Conservation (phyloP, 2,329 filamentous ascomycete species). For the Cytospora schulzeri region DNA sequence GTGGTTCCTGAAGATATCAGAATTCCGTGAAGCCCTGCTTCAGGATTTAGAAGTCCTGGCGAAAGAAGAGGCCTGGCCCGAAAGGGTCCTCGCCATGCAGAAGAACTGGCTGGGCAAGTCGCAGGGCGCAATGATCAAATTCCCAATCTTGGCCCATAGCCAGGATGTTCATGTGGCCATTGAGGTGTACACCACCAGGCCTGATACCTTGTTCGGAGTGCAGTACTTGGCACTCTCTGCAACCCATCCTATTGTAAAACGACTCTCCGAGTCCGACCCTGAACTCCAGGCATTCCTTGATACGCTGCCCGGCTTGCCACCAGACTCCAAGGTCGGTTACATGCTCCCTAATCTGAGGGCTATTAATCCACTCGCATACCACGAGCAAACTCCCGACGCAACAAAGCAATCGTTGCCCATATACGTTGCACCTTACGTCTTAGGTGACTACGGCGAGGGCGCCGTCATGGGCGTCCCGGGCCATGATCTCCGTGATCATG, state of each 20-base stretch:
- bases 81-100: constrained; percentile 81
- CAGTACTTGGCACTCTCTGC: constrained; percentile 82
- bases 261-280: constrained; percentile 60
- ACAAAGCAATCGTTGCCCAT: constrained; percentile 66
- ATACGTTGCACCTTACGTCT: constrained; percentile 81
- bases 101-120: constrained; percentile 87
- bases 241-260: constrained; percentile 68
- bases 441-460: constrained; percentile 83
- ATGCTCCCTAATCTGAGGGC: constrained; percentile 62
- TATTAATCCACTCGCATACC: constrained; percentile 65
- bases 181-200: constrained; percentile 80
- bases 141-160: constrained; percentile 57
- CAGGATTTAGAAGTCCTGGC: constrained; percentile 69
- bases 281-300: constrained; percentile 70
- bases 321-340: constrained; percentile 68
- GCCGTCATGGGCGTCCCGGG: constrained; percentile 92
- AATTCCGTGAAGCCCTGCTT: constrained; percentile 72
- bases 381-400: constrained; percentile 51
- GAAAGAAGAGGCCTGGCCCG: constrained; percentile 72
- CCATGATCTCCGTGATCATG: constrained; percentile 76
- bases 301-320: constrained; percentile 56
- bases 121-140: constrained; percentile 70
- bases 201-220: constrained; percentile 84
- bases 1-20: constrained; percentile 87
- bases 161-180: constrained; percentile 51